Percentiles rank a stretch among this genome's conserved stretches.
Conservation (phyloP, 257 asterid species). For the Solanum paucissectum region DNA sequence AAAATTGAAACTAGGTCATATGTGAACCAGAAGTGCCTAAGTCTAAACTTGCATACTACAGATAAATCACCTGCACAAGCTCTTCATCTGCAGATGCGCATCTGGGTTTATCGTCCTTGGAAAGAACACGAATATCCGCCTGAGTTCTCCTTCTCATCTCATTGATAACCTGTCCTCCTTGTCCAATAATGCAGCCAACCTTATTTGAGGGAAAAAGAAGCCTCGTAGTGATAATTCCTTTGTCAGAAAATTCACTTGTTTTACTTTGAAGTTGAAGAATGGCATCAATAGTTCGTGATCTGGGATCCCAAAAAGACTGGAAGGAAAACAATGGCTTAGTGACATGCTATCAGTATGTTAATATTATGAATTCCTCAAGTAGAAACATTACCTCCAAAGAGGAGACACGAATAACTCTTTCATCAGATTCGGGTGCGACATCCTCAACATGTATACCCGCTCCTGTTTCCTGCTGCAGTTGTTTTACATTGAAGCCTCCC, state of each 20-base stretch:
- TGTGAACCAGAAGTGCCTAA: neutral
- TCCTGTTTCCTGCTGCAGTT: conserved; percentile 66
- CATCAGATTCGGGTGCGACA: conserved; percentile 39
- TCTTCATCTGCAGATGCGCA: conserved; percentile 75
- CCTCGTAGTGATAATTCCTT: conserved; percentile 56
- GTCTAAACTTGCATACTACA: neutral
- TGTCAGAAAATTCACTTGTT: conserved; percentile 51
- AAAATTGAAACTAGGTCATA: neutral
- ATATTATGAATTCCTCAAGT: conserved; percentile 2
- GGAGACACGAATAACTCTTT: conserved; percentile 62
- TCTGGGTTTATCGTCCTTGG: conserved; percentile 62
- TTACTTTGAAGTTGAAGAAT: conserved; percentile 65
- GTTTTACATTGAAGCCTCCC: conserved; percentile 64
- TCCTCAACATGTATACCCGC: conserved; percentile 54
- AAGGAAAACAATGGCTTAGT: conserved; percentile 22
- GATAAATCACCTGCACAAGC: conserved; percentile 70
- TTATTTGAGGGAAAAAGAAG: conserved; percentile 75
- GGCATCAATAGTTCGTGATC: conserved; percentile 64
- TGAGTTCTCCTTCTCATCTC: conserved; percentile 86
- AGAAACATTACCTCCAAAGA: conserved; percentile 50
- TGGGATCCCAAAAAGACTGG: conserved; percentile 50
- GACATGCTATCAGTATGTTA: conserved; percentile 5
- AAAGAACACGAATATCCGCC: conserved; percentile 71
- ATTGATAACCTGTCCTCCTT: conserved; percentile 71
- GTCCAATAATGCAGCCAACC: conserved; percentile 88